These are phyloP conservation scores for Colletotrichum tanaceti DNA, from an alignment of 2,329 filamentous ascomycete genomes.

Conservation along the genomic window DNA sequence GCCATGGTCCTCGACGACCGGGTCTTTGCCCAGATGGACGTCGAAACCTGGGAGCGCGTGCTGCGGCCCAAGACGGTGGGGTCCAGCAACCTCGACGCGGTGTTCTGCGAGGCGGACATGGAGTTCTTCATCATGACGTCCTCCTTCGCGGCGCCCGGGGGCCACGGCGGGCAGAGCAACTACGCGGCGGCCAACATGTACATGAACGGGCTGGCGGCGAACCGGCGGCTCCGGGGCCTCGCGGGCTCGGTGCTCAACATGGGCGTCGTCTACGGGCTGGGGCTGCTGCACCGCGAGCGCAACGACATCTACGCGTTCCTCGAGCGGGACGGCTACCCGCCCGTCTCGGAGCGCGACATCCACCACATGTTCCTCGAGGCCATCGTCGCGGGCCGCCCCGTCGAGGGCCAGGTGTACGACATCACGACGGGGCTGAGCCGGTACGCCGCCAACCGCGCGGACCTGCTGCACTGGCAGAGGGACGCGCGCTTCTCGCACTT, in stretches of 20 bases:
- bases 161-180: conserved; percentile 54
- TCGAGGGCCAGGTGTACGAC: conserved; percentile 43
- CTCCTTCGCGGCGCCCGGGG: conserved; percentile 46
- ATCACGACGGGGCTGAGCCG: conserved; percentile 49
- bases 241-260: conserved; percentile 54
- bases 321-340: conserved; percentile 40
- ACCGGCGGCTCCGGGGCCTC: conserved; percentile 52
- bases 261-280: conserved; percentile 54
- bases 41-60: conserved; percentile 46
- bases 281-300: conserved; percentile 51
- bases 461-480: conserved; percentile 55
- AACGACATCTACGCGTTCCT: conserved; percentile 43
- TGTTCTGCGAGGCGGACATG: conserved; percentile 46
- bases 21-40: conserved; percentile 48
- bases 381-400: conserved; percentile 43
- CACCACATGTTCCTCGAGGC: conserved; percentile 49
- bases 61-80: conserved; percentile 53
- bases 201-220: conserved; percentile 52
- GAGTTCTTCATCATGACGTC: conserved; percentile 55
- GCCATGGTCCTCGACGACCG: conserved; percentile 52
- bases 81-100: conserved; percentile 46
- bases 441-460: conserved; percentile 47
- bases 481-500: conserved; percentile 59
- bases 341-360: conserved; percentile 47
- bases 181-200: conserved; percentile 60